Evolutionary conservation across 306 rosid genomes (phyloP), one percentile per base, ranked within the genome.

Genomic region (Cucurbita argyrosperma): DNA sequence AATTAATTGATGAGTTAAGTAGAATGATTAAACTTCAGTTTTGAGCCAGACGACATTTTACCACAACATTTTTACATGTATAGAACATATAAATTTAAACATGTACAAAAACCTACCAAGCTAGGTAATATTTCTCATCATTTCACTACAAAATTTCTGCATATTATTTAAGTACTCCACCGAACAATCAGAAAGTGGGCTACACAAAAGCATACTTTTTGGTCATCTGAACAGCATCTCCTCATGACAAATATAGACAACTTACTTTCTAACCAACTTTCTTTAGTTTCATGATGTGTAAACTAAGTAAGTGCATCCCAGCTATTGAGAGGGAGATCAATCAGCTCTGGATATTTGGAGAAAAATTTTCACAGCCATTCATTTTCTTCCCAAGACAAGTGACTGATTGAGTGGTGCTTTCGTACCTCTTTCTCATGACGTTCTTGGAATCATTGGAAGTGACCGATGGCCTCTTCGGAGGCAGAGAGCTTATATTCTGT

Each of bases 291-390:
- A 21, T 68, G 74, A 68, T 68, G 74, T 68, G 74, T 68, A 47
- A 50, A 46, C 56, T 23, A 47, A 12, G 37, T 40, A 68, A 68
- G 58, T 68, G 74, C 53, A 21, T 47, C 57, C 57, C 53, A 67
- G 72, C 38, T 67, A 45, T 51, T 49, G 74, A 68, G 19, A 26
- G 26, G 18, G 57, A 68, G 57, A 45, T 74, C 4, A 12, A 63
- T 87, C 79, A 85, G 57, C 56, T 80, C 79, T 81, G 93, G 80
- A 92, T 84, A 76, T 90, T 87, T 75, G 96, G 98, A 74, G 96
- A 87, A 64, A 82, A 80, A 80, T 92, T 92, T 80, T 92, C 98
- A 61, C 61, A 79, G 23, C 85, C 81, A 80, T 71, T 82, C 77
- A 18, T 37, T 72, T 84, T 90, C 45, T 49, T 71, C 8, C 75